Evolutionary conservation across 2,329 filamentous ascomycete genomes (phyloP), one percentile per base, ranked within the genome.

Genomic region (Colletotrichum horii): DNA sequence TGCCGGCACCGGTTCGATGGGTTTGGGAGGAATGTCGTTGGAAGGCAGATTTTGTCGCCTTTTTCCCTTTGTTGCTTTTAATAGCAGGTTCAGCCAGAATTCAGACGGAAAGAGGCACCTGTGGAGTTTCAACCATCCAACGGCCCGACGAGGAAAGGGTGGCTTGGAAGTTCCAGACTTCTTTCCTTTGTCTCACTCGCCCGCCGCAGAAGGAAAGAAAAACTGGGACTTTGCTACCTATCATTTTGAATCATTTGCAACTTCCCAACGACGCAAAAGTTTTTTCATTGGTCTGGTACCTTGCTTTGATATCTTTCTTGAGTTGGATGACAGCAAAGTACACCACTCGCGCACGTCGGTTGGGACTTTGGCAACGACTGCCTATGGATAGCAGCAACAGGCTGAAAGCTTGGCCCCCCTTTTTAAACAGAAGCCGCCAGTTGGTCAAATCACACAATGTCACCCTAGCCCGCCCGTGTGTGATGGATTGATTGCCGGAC

Each of bases 401-500:
- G n/a, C 11, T 52, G 43, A 52, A 52, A 16, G 48, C 62, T 66
- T 58, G 30, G 66, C 66, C 66, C 66, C 32, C 52, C 32, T 58
- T 68, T 68, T 38, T 55, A 55, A 66, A 32, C 24, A 52, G 36
- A 15, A 52, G 36, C 38, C 43, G 24, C 26, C 16, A 32, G 30
- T 32, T 28, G 14, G 22, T 28, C 26, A 55, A 32, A 55, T 66
- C 38, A 34, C 65, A 55, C 26, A 30, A 55, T 55, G 65, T 66
- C 64, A 52, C 43, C 65, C 62, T 52, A 52, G 16, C 38, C 64
- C 64, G 64, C 64, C 19, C 64, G 28, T 19, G 38, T 65, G 62
- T 68, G 62, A 72, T 72, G 73, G 69, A 68, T 73, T 73, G 64
- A 65, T 68, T 64, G 69, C 73, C 56, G 73, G 30, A 38, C 56